A percentile compares a stretch with the other conserved stretches of the same genome.
Conservation (phyloP, 2,329 filamentous ascomycete species). For the Alternaria burnsii region DNA sequence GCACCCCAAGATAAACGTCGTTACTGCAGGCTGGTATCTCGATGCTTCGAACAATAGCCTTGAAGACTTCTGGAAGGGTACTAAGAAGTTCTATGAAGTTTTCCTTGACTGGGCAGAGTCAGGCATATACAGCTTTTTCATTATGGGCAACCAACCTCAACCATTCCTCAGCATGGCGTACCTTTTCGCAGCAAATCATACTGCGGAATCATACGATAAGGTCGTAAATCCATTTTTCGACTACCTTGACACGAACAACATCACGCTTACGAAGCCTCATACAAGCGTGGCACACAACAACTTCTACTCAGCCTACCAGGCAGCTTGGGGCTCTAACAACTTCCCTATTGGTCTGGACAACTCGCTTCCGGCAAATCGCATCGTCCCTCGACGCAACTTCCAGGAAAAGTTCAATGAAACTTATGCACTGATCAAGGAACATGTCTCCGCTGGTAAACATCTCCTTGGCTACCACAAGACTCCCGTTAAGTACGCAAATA, state of each 20-base stretch:
- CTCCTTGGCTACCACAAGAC: constrained; percentile 28
- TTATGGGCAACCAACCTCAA: constrained; percentile 19
- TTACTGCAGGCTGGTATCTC: constrained; percentile 34
- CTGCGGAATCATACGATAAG: constrained; percentile 18
- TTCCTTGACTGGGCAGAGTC: constrained; percentile 27
- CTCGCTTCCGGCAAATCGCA: constrained; percentile 36
- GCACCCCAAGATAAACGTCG: constrained; percentile 32
- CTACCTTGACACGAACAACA: constrained; percentile 20
- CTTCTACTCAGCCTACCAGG: constrained; percentile 34
- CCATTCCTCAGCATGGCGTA: constrained; percentile 23
- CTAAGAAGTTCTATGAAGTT: constrained; percentile 20
- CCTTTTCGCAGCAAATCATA: constrained; percentile 30
- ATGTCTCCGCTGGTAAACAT: constrained; percentile 22
- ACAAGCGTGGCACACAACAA: constrained; percentile 25
- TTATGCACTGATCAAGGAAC: constrained; percentile 53
- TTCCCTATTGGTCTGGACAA: constrained; percentile 30
- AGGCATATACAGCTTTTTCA: constrained; percentile 27
- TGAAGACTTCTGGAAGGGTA: constrained; percentile 27
- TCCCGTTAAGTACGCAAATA: constrained; percentile 20
- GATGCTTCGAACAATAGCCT: constrained; percentile 28
- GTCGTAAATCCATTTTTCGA: constrained; percentile 25
- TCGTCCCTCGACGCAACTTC: constrained; percentile 39
- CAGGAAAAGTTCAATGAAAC: constrained; percentile 34
- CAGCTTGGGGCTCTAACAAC: constrained; percentile 24
- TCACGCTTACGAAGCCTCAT: constrained; percentile 31